Base-by-base conservation (phyloP, 2,329 filamentous ascomycete species). In the Diplocarpon rosae region DNA sequence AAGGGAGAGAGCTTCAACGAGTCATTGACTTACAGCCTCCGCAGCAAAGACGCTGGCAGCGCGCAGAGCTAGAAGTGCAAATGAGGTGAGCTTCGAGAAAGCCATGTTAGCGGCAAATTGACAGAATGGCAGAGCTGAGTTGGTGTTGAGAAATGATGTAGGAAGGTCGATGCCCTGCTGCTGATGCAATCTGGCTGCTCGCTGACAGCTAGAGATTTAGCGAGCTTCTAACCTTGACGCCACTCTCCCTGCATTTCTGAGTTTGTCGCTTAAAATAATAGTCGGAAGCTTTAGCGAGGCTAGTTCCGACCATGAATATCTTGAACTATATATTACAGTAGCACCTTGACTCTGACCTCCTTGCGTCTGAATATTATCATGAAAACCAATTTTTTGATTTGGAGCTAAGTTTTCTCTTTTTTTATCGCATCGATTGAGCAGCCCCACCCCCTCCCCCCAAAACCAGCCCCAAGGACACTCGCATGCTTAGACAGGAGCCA, bases 61-160 rank as follows among this genome's bases (percentile, higher is more conserved):
- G 63, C 78, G 76, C 58, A 85, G 69, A 50, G 83, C 82, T 65
- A 87, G 69, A 51, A 89, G 67, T 56, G 81, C 80, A 58, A 90
- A 69, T 48, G 82, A 72, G 57, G 84, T 77, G 59, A 84, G 73
- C 68, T 79, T 81, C 66, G 85, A 73, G 62, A 75, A 77, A 68
- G 81, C 77, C 85, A 92, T 92, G 62, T 63, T 70, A 64, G 46
- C 42, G 45, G 45, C 50, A 43, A 51, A 52, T 52, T 50, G 46
- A 20, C 20, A 33, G 37, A 33, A 16, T 27, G 31, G 14, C 31
- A 38, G 33, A 24, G 34, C n/a, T 27, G 15, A 28, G 14, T 10
- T 29, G 42, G 28, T 32, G 42, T 16, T 38, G 30, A 4, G 28
- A 15, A 28, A 17, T 13, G 42, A 36, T 13, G 11, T 14, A 13